Conservation (phyloP, 192 early-diverging fungal species). For the Rhizophagus clarus region DNA sequence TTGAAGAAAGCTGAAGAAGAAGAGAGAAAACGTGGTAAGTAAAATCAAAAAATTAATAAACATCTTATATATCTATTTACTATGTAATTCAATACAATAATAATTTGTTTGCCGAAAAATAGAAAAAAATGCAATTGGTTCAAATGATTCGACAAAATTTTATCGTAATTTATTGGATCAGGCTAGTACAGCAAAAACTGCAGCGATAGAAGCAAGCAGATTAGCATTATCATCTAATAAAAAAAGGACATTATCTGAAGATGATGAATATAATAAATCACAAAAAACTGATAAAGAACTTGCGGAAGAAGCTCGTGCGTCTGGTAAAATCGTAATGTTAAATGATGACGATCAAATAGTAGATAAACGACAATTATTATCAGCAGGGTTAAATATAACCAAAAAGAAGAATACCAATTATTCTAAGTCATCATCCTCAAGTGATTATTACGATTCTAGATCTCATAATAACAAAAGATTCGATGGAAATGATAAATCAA, state of each 20-base stretch:
- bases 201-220: constrained; percentile 39
- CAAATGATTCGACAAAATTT: constrained; percentile 50
- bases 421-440: neutral
- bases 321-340: constrained; percentile 49
- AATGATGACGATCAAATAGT: constrained; percentile 79
- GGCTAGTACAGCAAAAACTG: constrained; percentile 40
- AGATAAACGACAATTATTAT: constrained; percentile 70
- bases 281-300: constrained; percentile 37
- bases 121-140: constrained; percentile 34
- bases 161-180: constrained; percentile 61
- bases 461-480: constrained; percentile 35
- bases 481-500: neutral
- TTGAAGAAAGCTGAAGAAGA: constrained; percentile 58
- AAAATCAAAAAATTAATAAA: neutral
- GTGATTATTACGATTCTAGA: constrained; percentile 33
- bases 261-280: constrained; percentile 17
- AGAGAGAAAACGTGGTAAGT: constrained; percentile 53
- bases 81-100: neutral
- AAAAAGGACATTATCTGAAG: neutral
- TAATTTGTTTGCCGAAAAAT: neutral
- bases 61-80: neutral
- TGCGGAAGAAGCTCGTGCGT: constrained; percentile 40
- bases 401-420: constrained; percentile 37
- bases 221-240: constrained; percentile 15
- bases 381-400: constrained; percentile 67